These are phyloP conservation scores for Cryptococcus hybrid DNA, from an alignment of 1,284 basidiomycete species.

Conservation along the genomic window DNA sequence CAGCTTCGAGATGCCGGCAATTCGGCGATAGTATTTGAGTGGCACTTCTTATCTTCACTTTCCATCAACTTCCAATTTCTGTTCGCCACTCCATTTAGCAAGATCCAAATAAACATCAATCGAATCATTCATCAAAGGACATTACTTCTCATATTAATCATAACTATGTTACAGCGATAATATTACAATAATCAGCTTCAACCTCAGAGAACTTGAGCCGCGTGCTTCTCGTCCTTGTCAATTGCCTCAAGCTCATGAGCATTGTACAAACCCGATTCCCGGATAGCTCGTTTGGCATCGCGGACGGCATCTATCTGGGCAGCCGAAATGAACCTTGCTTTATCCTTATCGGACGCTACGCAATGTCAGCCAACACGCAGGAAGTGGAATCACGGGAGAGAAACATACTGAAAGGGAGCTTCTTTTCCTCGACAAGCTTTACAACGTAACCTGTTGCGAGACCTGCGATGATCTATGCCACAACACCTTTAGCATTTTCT, in stretches of 20 bases:
- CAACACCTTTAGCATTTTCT: not conserved
- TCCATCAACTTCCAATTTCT: no score
- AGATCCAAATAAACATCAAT: no score
- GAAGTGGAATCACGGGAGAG: not conserved
- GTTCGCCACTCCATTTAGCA: no score
- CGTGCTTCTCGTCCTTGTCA: slow-evolving; percentile 33
- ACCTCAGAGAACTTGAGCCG: slow-evolving; percentile 17
- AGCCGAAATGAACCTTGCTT: slow-evolving; percentile 25
- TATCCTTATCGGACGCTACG: slow-evolving; percentile 26
- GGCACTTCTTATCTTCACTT: no score
- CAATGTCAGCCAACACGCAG: not conserved
- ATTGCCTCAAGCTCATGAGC: slow-evolving; percentile 26
- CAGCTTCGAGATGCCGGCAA: no score
- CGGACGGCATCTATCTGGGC: slow-evolving; percentile 25
- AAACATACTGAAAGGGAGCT: slow-evolving; percentile 34
- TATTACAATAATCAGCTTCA: not conserved
- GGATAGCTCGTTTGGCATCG: slow-evolving; percentile 34
- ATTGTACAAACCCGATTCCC: slow-evolving; percentile 32
- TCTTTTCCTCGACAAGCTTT: slow-evolving; percentile 35
- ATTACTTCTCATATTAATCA: not conserved
- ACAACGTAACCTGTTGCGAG: slow-evolving; percentile 27
- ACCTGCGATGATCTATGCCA: slow-evolving; percentile 29
- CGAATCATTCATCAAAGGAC: not conserved
- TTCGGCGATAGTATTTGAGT: no score
- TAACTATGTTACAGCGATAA: not conserved